Evolutionary conservation across 306 rosid species (phyloP).

Genomic region (Astragalus glycyphyllos): DNA sequence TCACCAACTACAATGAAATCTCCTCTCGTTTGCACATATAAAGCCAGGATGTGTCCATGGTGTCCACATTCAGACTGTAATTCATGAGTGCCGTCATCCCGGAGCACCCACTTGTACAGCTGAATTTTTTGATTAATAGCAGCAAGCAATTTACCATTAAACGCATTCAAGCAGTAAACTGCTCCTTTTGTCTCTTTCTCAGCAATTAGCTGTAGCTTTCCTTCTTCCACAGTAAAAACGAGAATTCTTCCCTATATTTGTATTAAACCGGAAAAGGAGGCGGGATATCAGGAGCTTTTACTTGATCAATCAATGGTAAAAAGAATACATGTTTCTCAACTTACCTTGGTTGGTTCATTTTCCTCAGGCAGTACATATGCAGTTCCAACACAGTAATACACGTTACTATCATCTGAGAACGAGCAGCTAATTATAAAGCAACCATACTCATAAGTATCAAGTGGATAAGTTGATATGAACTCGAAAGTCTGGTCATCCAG

Average conservation of each 20-base stretch:
- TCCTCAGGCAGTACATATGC: slow-evolving; percentile 96
- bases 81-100: slow-evolving; percentile 93
- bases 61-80: slow-evolving; percentile 99
- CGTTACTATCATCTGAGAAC: slow-evolving; percentile 89
- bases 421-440: slow-evolving; percentile 98
- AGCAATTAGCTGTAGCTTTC: slow-evolving; percentile 91
- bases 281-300: slow-evolving; percentile 32
- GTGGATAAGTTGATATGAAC: slow-evolving; percentile 79
- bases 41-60: slow-evolving; percentile 97
- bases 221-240: slow-evolving; percentile 92
- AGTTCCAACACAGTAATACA: slow-evolving; percentile 96
- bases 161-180: slow-evolving; percentile 90
- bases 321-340: slow-evolving; percentile 24
- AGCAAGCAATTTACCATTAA: slow-evolving; percentile 95
- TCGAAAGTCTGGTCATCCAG: slow-evolving; percentile 98
- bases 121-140: slow-evolving; percentile 99
- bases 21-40: slow-evolving; percentile 96
- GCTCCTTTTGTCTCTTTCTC: slow-evolving; percentile 99
- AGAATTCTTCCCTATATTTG: slow-evolving; percentile 85
- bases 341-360: slow-evolving; percentile 91
- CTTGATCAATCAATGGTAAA: neutral
- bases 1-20: slow-evolving; percentile 99
- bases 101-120: slow-evolving; percentile 95
- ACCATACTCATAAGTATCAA: slow-evolving; percentile 84
- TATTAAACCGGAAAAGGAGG: slow-evolving; percentile 28